Conservation (phyloP, 805 yeast genomes). For the Tetrapisispora phaffii region DNA sequence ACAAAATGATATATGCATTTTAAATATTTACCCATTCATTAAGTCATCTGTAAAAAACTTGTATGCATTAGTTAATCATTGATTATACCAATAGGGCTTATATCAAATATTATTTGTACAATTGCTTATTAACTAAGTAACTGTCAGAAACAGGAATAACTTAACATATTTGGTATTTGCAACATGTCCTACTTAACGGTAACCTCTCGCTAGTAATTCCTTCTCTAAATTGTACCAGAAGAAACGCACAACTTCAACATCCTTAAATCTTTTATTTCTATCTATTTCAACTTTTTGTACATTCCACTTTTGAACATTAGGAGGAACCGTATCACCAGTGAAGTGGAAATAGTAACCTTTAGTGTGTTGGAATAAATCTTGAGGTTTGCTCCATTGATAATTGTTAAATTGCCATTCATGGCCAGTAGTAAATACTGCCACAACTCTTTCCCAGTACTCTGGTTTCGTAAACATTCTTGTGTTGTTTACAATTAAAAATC, state of each 20-base stretch:
- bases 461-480: slow-evolving; percentile 83
- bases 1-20: neutral
- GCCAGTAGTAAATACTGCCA: slow-evolving; percentile 93
- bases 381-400: slow-evolving; percentile 77
- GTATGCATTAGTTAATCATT: too few species aligned
- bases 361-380: slow-evolving; percentile 67
- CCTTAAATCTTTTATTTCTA: slow-evolving; percentile 75
- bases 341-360: slow-evolving; percentile 74
- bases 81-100: too few species aligned
- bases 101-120: neutral
- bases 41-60: too few species aligned
- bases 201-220: slow-evolving; percentile 60
- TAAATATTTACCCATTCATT: too few species aligned
- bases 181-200: slow-evolving; percentile 26
- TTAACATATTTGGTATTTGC: too few species aligned
- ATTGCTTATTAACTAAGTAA: neutral
- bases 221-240: slow-evolving; percentile 81
- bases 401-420: slow-evolving; percentile 93
- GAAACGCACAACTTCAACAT: slow-evolving; percentile 72
- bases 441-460: slow-evolving; percentile 96
- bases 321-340: slow-evolving; percentile 72
- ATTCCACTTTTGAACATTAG: slow-evolving; percentile 75
- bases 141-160: neutral
- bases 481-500: slow-evolving; percentile 65
- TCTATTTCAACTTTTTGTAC: slow-evolving; percentile 71